A percentile compares a stretch with the other conserved stretches of the same genome.
These are phyloP conservation scores for Hydnum rufescens DNA, from an alignment of 768 basidiomycete species.

Conservation along the genomic window DNA sequence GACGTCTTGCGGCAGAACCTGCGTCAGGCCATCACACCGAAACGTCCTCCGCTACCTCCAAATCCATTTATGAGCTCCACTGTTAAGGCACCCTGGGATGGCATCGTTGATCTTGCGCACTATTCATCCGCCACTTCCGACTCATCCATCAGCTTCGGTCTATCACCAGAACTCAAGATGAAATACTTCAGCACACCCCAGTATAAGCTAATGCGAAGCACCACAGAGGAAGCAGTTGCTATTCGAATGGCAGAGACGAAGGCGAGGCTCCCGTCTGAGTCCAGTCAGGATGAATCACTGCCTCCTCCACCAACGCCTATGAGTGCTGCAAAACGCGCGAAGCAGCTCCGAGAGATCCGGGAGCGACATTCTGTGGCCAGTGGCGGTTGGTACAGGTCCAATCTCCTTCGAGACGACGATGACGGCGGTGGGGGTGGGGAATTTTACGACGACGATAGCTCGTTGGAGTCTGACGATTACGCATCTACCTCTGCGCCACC, in stretches of 20 bases:
- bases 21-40: background rate
- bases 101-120: conserved; percentile 6
- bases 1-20: conserved; percentile 2
- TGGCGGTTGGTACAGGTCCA: background rate
- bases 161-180: background rate
- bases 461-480: too few relatives aligned
- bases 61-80: background rate
- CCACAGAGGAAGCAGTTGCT: background rate
- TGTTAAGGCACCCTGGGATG: conserved; percentile 8
- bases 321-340: background rate
- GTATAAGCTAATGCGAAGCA: background rate
- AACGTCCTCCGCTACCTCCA: background rate
- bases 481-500: too few relatives aligned
- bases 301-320: background rate
- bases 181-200: background rate
- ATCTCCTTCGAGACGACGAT: background rate
- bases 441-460: too few relatives aligned
- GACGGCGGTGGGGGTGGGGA: background rate
- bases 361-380: background rate
- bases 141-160: background rate
- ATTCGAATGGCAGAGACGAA: background rate
- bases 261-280: background rate
- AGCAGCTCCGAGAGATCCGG: background rate
- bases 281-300: background rate
- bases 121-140: background rate